Evolutionary conservation across 2,329 filamentous ascomycete species (phyloP).

Genomic region (Diaporthe batatas): DNA sequence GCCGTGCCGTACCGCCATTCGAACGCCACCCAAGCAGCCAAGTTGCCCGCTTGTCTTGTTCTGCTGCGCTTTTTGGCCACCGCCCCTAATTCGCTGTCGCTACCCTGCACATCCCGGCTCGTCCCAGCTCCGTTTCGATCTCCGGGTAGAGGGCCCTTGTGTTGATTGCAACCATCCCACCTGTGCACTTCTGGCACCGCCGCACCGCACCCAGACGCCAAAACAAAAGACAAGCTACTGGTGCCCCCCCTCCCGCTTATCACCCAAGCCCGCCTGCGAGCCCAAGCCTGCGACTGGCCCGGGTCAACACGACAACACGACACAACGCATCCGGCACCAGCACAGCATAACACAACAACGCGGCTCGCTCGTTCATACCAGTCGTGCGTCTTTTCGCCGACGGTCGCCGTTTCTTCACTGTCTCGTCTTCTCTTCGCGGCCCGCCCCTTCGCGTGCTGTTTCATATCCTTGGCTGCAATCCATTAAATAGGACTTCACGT

Average conservation of each 20-base stretch:
- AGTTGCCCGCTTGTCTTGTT: background rate
- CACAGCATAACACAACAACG: slow-evolving; percentile 30
- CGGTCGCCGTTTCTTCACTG: slow-evolving; percentile 18
- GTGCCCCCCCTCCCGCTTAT: slow-evolving; percentile 23
- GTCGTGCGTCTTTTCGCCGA: slow-evolving; percentile 19
- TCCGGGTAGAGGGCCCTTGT: slow-evolving; percentile 21
- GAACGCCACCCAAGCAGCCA: slow-evolving; percentile 1
- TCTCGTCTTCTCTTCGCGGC: slow-evolving; percentile 2
- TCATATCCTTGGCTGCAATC: slow-evolving; percentile 11
- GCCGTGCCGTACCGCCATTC: slow-evolving; percentile 5
- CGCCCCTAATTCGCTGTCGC: slow-evolving; percentile 30
- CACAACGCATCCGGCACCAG: slow-evolving; percentile 17
- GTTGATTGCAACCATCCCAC: slow-evolving; percentile 34
- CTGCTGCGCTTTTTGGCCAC: background rate
- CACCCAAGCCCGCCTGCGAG: slow-evolving; percentile 33
- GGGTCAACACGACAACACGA: slow-evolving; percentile 32
- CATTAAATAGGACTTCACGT: slow-evolving; percentile 17
- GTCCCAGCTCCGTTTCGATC: slow-evolving; percentile 21
- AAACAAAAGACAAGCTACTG: slow-evolving; percentile 18
- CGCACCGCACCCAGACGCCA: slow-evolving; percentile 20
- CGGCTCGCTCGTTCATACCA: slow-evolving; percentile 27
- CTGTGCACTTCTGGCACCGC: slow-evolving; percentile 11
- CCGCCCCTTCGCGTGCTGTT: slow-evolving; percentile 22
- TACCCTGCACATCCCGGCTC: slow-evolving; percentile 29
- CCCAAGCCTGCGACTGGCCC: slow-evolving; percentile 25